phyloP scores from a whole-genome alignment of 2,329 filamentous ascomycete genomes.

The Colletotrichum sp. region DNA sequence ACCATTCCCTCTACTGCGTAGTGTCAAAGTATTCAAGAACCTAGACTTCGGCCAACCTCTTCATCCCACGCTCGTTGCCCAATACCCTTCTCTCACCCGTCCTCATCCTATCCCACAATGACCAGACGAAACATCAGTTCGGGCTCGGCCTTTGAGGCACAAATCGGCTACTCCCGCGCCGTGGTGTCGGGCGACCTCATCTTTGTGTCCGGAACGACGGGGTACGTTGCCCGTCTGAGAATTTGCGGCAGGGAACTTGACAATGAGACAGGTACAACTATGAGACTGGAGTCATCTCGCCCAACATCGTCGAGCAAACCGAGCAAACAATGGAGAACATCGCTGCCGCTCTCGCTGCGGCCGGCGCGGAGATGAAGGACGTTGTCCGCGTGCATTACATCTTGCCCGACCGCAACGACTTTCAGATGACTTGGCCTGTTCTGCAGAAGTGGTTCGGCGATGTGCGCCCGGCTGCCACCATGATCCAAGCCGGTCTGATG shows the following conservation, averaged over 20 bases:
- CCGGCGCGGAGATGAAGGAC: slow-evolving; percentile 47
- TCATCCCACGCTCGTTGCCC: background rate
- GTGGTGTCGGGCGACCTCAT: slow-evolving; percentile 56
- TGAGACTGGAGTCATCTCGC: slow-evolving; percentile 47
- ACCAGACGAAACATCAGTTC: slow-evolving; percentile 49
- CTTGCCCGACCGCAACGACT: slow-evolving; percentile 51
- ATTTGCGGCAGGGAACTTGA: background rate
- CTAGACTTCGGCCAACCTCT: background rate
- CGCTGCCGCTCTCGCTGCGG: slow-evolving; percentile 46
- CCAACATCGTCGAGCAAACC: slow-evolving; percentile 50
- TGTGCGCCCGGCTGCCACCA: slow-evolving; percentile 58
- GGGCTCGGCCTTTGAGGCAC: slow-evolving; percentile 55
- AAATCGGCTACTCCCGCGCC: slow-evolving; percentile 61
- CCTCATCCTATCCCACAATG: slow-evolving; percentile 28
- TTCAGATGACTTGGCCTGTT: slow-evolving; percentile 54
- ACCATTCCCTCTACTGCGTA: background rate
- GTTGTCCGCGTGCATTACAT: slow-evolving; percentile 59
- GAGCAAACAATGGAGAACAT: slow-evolving; percentile 57
- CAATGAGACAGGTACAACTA: slow-evolving; percentile 52
- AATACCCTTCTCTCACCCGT: background rate
- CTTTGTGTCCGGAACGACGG: slow-evolving; percentile 61
- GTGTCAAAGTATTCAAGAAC: background rate
- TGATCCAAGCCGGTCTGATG: slow-evolving; percentile 56
- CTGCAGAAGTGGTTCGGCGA: slow-evolving; percentile 54
- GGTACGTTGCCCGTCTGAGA: slow-evolving; percentile 36